These are phyloP conservation scores for Talaromyces stipitatus DNA, from an alignment of 495 filamentous ascomycete genomes.

Conservation along the genomic window DNA sequence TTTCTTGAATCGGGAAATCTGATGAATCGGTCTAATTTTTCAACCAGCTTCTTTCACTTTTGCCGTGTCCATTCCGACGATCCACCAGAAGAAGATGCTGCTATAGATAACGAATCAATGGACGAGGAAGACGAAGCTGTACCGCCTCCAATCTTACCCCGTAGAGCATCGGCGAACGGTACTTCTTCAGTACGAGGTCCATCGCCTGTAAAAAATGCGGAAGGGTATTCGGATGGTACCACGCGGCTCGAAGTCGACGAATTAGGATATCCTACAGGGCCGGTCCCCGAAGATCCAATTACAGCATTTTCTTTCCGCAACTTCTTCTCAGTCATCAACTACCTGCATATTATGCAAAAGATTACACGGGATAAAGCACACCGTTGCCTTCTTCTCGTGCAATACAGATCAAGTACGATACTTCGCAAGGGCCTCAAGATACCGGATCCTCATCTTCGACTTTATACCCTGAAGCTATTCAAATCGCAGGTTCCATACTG, in stretches of 20 bases:
- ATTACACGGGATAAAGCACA: constrained; percentile 92
- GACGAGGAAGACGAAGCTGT: constrained; percentile 62
- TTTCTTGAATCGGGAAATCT: background rate
- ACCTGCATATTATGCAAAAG: constrained; percentile 92
- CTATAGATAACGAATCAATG: constrained; percentile 22
- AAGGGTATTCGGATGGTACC: constrained; percentile 26
- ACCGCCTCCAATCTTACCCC: constrained; percentile 72
- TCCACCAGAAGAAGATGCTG: constrained; percentile 21
- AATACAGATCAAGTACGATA: constrained; percentile 87
- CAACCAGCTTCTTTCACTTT: constrained; percentile 80
- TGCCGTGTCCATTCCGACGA: constrained; percentile 56
- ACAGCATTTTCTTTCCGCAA: constrained; percentile 88
- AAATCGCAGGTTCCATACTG: constrained; percentile 98
- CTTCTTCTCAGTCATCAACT: constrained; percentile 90
- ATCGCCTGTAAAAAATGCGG: constrained; percentile 23
- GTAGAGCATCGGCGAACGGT: constrained; percentile 15
- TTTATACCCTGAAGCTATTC: constrained; percentile 96
- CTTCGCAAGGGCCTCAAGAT: constrained; percentile 85
- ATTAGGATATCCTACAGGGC: constrained; percentile 62
- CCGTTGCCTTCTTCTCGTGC: constrained; percentile 83
- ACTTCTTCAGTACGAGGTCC: constrained; percentile 18
- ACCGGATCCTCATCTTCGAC: constrained; percentile 75
- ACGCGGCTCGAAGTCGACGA: constrained; percentile 79
- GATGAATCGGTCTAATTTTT: constrained; percentile 7
- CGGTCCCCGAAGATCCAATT: constrained; percentile 67